A percentile compares a stretch with the other conserved stretches of the same genome.
phyloP scores from a whole-genome alignment of 2,329 filamentous ascomycete species.

The Plectosphaerella sp. region DNA sequence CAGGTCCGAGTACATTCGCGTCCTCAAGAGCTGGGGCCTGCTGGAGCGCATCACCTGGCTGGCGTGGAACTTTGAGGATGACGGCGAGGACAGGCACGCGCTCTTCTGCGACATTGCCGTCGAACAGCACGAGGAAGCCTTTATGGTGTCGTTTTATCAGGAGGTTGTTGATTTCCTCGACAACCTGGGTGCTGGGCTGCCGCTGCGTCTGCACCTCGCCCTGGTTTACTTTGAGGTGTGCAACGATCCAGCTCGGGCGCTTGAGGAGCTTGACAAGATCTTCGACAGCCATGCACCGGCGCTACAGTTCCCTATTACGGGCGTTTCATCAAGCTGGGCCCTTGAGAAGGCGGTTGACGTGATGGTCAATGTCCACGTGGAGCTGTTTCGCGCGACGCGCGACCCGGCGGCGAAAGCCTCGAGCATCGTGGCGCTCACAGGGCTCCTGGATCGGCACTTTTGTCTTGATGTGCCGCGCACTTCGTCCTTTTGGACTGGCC shows the following conservation, averaged over 20 bases:
- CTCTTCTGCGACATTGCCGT: conserved; percentile 12
- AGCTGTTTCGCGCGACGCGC: conserved; percentile 13
- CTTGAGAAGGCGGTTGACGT: conserved; percentile 10
- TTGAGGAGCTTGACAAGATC: conserved; percentile 14
- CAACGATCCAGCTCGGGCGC: conserved; percentile 10
- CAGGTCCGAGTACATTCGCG: conserved; percentile 8
- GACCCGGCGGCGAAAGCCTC: conserved; percentile 15
- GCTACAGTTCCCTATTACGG: conserved; percentile 16
- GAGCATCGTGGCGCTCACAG: conserved; percentile 11
- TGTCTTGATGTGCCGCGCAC: conserved; percentile 14
- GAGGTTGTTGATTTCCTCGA: conserved; percentile 18
- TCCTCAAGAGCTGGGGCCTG: conserved; percentile 17
- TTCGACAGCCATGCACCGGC: conserved; percentile 15
- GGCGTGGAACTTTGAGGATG: conserved; percentile 13
- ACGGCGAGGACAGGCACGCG: background rate
- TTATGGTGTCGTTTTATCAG: conserved; percentile 16
- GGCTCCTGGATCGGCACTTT: conserved; percentile 12
- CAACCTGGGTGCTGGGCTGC: conserved; percentile 17
- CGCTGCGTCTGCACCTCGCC: conserved; percentile 15
- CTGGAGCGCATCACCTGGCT: conserved; percentile 21
- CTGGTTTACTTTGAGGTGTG: conserved; percentile 11
- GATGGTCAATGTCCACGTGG: conserved; percentile 14
- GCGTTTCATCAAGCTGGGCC: conserved; percentile 7
- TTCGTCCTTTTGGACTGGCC: conserved; percentile 7
- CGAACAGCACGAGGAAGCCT: conserved; percentile 12